A percentile compares a stretch with the other conserved stretches of the same genome.
Conservation (phyloP, 257 asterid genomes). For the Gentiana straminea region DNA sequence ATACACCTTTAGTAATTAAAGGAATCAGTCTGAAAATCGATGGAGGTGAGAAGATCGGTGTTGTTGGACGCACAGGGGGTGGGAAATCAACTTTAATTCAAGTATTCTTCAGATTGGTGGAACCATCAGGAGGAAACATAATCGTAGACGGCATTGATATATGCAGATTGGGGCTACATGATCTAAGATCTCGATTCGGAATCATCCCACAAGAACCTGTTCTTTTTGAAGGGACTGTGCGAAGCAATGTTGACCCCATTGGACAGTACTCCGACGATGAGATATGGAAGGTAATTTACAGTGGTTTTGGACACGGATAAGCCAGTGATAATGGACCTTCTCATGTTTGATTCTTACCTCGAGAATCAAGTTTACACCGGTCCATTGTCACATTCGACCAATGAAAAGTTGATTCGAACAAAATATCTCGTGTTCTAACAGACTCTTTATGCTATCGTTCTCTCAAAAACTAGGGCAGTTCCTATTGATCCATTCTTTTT, state of each 20-base stretch:
- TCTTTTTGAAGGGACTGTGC: slow-evolving; percentile 91
- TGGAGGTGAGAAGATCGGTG: slow-evolving; percentile 94
- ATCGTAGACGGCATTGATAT: slow-evolving; percentile 69
- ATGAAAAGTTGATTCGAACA: too few relatives aligned
- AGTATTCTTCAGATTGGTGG: slow-evolving; percentile 90
- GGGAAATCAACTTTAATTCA: slow-evolving; percentile 93
- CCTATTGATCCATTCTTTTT: not conserved
- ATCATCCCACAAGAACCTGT: slow-evolving; percentile 99
- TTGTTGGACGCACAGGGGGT: slow-evolving; percentile 97
- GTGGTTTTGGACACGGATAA: not conserved
- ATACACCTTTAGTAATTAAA: slow-evolving; percentile 78
- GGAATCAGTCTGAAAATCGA: slow-evolving; percentile 62
- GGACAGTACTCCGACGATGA: slow-evolving; percentile 76
- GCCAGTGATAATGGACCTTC: too few relatives aligned
- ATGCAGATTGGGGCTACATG: slow-evolving; percentile 73
- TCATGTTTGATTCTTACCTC: too few relatives aligned
- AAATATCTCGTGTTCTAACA: too few relatives aligned
- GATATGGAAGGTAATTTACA: slow-evolving; percentile 72
- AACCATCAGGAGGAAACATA: slow-evolving; percentile 77
- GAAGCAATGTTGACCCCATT: slow-evolving; percentile 90
- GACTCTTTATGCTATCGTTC: not conserved
- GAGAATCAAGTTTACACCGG: too few relatives aligned
- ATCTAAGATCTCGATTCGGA: slow-evolving; percentile 89
- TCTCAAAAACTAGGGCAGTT: not conserved
- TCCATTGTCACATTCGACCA: too few relatives aligned